A percentile compares a stretch with the other conserved stretches of the same genome.
These are phyloP conservation scores for Penicillium aurantiogriseum DNA, from an alignment of 2,329 filamentous ascomycete genomes.

Conservation along the genomic window DNA sequence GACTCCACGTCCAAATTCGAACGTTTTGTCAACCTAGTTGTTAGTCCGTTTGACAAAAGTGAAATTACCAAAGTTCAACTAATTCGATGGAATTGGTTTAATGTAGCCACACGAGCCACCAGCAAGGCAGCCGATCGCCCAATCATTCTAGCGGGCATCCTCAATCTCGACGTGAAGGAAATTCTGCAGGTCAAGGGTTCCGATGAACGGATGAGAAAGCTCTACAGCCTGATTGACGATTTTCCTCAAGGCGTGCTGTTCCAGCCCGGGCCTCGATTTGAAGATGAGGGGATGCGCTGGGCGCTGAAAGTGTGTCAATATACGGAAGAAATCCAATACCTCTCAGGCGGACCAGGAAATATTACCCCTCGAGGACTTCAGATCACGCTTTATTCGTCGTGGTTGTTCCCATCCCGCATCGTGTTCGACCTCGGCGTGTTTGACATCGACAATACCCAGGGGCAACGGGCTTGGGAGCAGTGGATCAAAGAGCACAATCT, in stretches of 20 bases:
- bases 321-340: neutral
- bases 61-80: neutral
- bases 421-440: neutral
- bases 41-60: neutral
- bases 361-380: neutral
- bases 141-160: conserved; percentile 10
- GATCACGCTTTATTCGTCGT: neutral
- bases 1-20: neutral
- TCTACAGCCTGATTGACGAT: neutral
- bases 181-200: neutral
- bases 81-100: conserved; percentile 9
- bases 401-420: neutral
- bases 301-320: conserved; percentile 14
- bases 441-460: neutral
- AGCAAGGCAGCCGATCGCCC: conserved; percentile 11
- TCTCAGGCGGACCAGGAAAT: neutral
- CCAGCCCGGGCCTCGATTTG: conserved; percentile 9
- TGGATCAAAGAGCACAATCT: neutral
- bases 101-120: conserved; percentile 11
- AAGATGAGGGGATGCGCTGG: conserved; percentile 14
- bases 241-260: conserved; percentile 6
- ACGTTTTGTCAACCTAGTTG: neutral
- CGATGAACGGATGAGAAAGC: neutral
- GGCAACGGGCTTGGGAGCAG: neutral
- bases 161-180: conserved; percentile 5